Conservation (phyloP, 306 rosid genomes). For the Cercis canadensis region DNA sequence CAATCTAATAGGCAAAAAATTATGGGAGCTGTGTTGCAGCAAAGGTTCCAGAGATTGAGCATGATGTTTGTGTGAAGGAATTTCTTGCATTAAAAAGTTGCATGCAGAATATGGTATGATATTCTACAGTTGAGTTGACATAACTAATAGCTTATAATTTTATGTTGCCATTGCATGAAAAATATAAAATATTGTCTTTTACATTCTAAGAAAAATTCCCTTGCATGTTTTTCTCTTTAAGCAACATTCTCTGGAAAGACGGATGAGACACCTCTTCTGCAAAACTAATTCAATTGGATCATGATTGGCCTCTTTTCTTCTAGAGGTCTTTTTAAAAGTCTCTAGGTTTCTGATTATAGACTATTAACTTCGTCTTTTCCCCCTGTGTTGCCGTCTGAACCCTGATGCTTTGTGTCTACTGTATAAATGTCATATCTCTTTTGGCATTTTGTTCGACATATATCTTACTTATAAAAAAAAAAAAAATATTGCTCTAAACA, state of each 20-base stretch:
- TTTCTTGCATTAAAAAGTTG: constrained; percentile 82
- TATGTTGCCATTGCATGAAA: background rate
- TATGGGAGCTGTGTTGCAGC: constrained; percentile 91
- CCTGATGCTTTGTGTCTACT: background rate
- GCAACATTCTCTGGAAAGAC: constrained; percentile 25
- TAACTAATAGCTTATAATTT: too few species aligned
- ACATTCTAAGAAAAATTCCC: too few species aligned
- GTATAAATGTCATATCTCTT: constrained; percentile 20
- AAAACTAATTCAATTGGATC: constrained; percentile 29
- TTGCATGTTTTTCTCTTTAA: constrained; percentile 20
- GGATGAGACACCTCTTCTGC: constrained; percentile 15
- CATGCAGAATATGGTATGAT: constrained; percentile 79
- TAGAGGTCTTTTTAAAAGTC: constrained; percentile 22
- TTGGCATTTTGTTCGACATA: constrained; percentile 26
- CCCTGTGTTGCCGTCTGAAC: background rate
- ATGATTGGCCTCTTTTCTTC: background rate
- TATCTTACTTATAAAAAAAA: constrained; percentile 27
- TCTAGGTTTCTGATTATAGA: constrained; percentile 22
- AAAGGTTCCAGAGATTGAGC: constrained; percentile 93
- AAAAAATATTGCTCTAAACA: constrained; percentile 49
- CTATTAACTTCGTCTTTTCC: background rate
- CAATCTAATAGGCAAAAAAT: constrained; percentile 67
- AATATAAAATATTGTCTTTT: background rate
- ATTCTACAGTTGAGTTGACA: constrained; percentile 22
- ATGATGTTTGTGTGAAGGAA: constrained; percentile 82